Evolutionary conservation across 768 basidiomycete genomes (phyloP).

Genomic region (Boletus fagicola): DNA sequence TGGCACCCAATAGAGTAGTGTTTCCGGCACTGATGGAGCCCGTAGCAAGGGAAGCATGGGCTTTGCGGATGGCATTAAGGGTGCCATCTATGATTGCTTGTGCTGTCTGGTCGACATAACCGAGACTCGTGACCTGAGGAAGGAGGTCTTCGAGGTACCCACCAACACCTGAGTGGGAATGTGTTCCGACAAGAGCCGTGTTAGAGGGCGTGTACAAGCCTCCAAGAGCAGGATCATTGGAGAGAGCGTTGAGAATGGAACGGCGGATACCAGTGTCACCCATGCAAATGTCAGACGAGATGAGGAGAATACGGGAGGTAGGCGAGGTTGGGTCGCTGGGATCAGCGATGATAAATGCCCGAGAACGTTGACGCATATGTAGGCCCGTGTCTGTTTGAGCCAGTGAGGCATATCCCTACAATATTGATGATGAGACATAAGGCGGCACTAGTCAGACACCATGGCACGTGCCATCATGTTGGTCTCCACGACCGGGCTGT

Average conservation of each 20-base stretch:
- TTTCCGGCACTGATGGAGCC: slow-evolving; percentile 66
- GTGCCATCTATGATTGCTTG: slow-evolving; percentile 71
- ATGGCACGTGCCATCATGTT: slow-evolving; percentile 66
- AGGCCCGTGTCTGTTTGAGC: slow-evolving; percentile 70
- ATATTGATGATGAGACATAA: not conserved
- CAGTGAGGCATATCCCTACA: slow-evolving; percentile 64
- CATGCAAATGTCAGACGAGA: slow-evolving; percentile 84
- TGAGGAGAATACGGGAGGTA: slow-evolving; percentile 64
- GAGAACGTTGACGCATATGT: slow-evolving; percentile 76
- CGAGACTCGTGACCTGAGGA: slow-evolving; percentile 71
- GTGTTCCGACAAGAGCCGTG: slow-evolving; percentile 72
- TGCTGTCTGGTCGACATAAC: slow-evolving; percentile 69
- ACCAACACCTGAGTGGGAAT: slow-evolving; percentile 74
- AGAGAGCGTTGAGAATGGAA: slow-evolving; percentile 58
- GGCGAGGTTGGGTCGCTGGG: slow-evolving; percentile 35
- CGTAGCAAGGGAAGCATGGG: slow-evolving; percentile 58
- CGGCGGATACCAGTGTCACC: slow-evolving; percentile 76
- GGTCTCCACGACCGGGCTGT: slow-evolving; percentile 74
- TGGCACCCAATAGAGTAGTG: slow-evolving; percentile 64
- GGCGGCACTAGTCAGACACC: not conserved
- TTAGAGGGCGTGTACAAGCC: slow-evolving; percentile 68
- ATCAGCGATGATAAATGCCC: slow-evolving; percentile 71
- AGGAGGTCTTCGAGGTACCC: slow-evolving; percentile 78
- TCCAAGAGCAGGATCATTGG: slow-evolving; percentile 47
- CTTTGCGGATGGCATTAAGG: slow-evolving; percentile 64